phyloP scores from a whole-genome alignment of 2,329 filamentous ascomycete genomes.

The Talaromyces amestolkiae region DNA sequence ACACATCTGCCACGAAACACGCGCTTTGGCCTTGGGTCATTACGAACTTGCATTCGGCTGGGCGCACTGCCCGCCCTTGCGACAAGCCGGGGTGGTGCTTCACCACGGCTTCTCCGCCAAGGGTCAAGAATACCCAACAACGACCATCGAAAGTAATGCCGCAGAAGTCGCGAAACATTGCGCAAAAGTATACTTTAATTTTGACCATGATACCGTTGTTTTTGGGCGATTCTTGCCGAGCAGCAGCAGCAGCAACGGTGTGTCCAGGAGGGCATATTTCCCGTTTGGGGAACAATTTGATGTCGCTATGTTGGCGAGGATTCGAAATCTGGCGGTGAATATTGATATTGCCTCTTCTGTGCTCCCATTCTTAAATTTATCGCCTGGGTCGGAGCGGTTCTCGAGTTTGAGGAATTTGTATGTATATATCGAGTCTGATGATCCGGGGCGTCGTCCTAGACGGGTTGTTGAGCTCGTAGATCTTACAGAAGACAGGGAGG shows the following conservation, averaged over 20 bases:
- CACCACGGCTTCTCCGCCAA: neutral
- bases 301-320: neutral
- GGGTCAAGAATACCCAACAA: neutral
- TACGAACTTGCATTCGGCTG: constrained; percentile 1
- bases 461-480: neutral
- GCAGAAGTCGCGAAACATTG: neutral
- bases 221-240: neutral
- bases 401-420: neutral
- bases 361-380: neutral
- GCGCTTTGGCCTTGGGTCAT: neutral
- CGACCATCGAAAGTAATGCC: neutral
- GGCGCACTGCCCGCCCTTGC: neutral
- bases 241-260: neutral
- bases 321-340: neutral
- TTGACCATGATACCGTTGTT: neutral
- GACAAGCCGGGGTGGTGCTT: neutral
- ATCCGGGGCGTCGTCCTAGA: neutral
- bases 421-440: constrained; percentile 1
- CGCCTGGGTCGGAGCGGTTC: neutral
- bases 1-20: neutral
- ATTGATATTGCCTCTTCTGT: neutral
- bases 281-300: neutral
- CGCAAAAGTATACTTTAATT: constrained; percentile 1
- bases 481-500: neutral
- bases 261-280: neutral